phyloP scores from a whole-genome alignment of 495 filamentous ascomycete genomes.

The Trichoderma erinaceum region DNA sequence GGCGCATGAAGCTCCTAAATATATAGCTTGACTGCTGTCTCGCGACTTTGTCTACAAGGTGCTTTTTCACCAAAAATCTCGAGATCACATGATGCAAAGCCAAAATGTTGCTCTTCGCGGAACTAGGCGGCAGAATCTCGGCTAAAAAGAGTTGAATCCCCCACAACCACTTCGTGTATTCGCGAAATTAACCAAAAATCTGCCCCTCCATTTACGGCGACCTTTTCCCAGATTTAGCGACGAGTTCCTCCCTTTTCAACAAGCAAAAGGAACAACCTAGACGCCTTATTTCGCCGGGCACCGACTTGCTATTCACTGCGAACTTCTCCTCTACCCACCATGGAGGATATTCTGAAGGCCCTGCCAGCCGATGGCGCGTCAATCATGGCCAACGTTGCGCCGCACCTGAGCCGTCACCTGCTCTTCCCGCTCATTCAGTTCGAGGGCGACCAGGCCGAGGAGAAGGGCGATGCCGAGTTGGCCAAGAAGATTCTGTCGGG shows the following conservation, averaged over 20 bases:
- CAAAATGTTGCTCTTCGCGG: neutral
- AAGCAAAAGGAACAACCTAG: constrained; percentile 14
- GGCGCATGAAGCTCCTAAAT: neutral
- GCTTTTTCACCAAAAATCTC: constrained; percentile 9
- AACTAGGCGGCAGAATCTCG: neutral
- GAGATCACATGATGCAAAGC: constrained; percentile 14
- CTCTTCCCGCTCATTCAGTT: constrained; percentile 93
- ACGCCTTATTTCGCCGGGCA: constrained; percentile 16
- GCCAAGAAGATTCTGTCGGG: constrained; percentile 66
- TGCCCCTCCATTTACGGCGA: constrained; percentile 17
- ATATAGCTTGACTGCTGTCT: neutral
- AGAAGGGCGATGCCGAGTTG: constrained; percentile 53
- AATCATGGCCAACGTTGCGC: constrained; percentile 79
- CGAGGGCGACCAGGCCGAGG: constrained; percentile 49
- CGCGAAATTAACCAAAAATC: constrained; percentile 18
- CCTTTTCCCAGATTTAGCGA: constrained; percentile 1
- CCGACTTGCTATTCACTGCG: constrained; percentile 15
- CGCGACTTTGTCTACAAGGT: neutral
- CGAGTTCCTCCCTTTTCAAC: constrained; percentile 9
- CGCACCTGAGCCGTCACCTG: constrained; percentile 90
- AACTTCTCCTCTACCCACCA: constrained; percentile 29
- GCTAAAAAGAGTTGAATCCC: constrained; percentile 4
- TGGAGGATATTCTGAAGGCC: constrained; percentile 61
- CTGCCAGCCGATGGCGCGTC: constrained; percentile 56
- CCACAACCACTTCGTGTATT: constrained; percentile 16